Base-by-base conservation (phyloP, 352 stramenopile species). In the Phytophthora sp. region DNA sequence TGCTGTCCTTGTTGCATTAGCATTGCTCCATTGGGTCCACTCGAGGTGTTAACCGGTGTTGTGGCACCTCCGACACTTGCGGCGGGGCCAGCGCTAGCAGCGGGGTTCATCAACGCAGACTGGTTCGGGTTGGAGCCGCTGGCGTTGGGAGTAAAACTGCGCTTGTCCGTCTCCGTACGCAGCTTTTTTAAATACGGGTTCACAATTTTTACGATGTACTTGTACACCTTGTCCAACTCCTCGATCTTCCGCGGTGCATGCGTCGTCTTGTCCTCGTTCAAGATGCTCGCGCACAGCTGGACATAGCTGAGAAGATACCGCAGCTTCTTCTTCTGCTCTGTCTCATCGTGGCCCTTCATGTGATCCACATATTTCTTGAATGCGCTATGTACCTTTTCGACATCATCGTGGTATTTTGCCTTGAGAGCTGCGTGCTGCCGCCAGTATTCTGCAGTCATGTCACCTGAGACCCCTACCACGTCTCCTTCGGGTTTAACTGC, bases 311-410 rank as follows among this genome's bases (percentile, higher is more conserved):
- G 70, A 64, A 94, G 64, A 67, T 93, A 94, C 42, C 82, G 80
- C 41, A 94, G 71, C 55, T 94, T 94, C 59, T 91, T 92, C 74
- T 93, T 94, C 63, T 94, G 86, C 61, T 94, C 86, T 11, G 82
- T 94, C 63, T 93, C 86, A 56, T 91, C 86, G 31, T 93, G 84
- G 59, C 89, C 84, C 54, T 90, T 91, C 86, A 94, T 93, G 65
- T 94, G 86, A 69, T 94, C 86, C 15, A 94, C 86, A 49, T 93
- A 93, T 60, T 94, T 94, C 66, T 93, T 91, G 59, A 94, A 94
- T 15, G 86, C 86, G 30, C 74, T 93, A 71, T 94, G 86, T 9
- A 94, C 86, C 39, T 91, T 94, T 38, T 91, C 84, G n/a, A 93
- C 86, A 41, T 94, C 84, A 49, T 87, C 80, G 29, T 90, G 79